phyloP scores from a whole-genome alignment of 2,329 filamentous ascomycete genomes.

The Immersiporthe knoxdaviesiana region DNA sequence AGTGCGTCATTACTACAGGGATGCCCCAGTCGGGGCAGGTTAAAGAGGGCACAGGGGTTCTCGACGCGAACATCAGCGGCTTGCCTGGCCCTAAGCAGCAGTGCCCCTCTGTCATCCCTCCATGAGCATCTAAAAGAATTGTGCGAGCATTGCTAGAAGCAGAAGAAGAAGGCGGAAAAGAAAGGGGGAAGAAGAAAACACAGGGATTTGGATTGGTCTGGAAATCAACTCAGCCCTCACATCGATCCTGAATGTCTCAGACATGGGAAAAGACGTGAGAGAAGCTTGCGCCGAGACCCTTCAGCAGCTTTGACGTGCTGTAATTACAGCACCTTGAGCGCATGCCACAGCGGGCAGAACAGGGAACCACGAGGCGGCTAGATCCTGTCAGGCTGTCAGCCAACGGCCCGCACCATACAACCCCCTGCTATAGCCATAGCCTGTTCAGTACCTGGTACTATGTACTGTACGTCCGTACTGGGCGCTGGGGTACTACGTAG shows the following conservation, averaged over 20 bases:
- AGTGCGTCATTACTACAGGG: slow-evolving; percentile 16
- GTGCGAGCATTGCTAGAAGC: too few relatives aligned
- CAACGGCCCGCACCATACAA: neutral
- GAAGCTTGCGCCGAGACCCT: neutral
- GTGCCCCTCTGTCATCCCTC: too few relatives aligned
- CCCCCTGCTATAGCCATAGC: too few relatives aligned
- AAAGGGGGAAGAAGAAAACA: too few relatives aligned
- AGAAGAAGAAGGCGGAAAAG: too few relatives aligned
- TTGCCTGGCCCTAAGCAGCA: neutral
- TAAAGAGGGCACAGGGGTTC: neutral
- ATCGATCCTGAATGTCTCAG: neutral
- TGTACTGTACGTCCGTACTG: neutral
- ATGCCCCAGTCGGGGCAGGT: neutral
- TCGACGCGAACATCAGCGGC: neutral
- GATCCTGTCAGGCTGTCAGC: neutral
- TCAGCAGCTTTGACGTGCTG: neutral
- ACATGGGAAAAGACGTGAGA: neutral
- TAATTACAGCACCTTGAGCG: neutral
- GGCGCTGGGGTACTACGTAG: neutral
- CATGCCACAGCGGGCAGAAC: neutral
- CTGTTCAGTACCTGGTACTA: neutral
- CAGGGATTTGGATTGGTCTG: neutral
- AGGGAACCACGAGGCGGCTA: neutral
- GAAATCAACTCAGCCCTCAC: too few relatives aligned
- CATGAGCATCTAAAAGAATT: too few relatives aligned